Percentiles rank a stretch among this genome's conserved stretches.
Evolutionary conservation across 257 asterid species (phyloP).

Genomic region (Solanum tacnaense): DNA sequence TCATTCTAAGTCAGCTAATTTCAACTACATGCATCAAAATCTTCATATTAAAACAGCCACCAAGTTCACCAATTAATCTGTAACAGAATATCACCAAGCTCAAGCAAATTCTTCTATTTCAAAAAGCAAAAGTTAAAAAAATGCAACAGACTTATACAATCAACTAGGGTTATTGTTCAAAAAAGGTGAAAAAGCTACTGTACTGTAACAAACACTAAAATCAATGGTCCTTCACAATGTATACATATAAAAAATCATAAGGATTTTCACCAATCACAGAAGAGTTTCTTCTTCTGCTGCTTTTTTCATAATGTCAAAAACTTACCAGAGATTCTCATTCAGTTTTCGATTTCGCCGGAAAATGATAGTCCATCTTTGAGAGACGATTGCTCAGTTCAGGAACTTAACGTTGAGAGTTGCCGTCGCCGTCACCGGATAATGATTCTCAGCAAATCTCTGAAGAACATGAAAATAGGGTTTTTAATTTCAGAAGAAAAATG

Average conservation of each 20-base stretch:
- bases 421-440: not conserved
- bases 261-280: not conserved
- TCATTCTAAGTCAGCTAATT: not conserved
- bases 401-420: not conserved
- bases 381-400: not conserved
- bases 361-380: not conserved
- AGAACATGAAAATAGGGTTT: not conserved
- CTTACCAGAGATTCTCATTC: not conserved
- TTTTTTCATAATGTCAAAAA: not conserved
- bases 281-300: not conserved
- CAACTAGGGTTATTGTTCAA: not conserved
- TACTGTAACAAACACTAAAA: not conserved
- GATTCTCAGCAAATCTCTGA: not conserved
- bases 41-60: not conserved
- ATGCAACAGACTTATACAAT: not conserved
- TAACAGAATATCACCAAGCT: not conserved
- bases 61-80: not conserved
- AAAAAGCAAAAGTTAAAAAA: not conserved
- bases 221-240: not conserved
- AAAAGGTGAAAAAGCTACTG: not conserved
- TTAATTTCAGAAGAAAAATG: not conserved
- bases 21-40: not conserved
- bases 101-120: not conserved
- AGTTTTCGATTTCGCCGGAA: not conserved
- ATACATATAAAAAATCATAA: not conserved